Conservation (phyloP, 371 early-diverging fungal species). For the Rhizomucor pusillus region DNA sequence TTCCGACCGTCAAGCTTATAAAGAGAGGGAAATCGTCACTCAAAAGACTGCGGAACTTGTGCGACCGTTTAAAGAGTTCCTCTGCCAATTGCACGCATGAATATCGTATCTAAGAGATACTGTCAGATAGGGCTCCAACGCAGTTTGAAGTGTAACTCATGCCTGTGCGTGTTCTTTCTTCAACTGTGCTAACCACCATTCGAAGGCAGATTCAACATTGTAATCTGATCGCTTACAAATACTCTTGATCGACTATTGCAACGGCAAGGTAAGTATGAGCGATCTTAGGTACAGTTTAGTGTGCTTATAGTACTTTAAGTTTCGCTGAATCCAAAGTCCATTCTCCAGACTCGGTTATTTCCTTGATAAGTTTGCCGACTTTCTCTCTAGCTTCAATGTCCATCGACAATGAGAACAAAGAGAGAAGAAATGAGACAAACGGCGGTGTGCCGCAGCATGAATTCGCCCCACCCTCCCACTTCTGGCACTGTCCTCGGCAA, state of each 20-base stretch:
- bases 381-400: conserved; percentile 20
- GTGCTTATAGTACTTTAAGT: conserved; percentile 32
- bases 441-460: conserved; percentile 3
- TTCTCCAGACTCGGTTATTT: conserved; percentile 46
- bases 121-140: not conserved
- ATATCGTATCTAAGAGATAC: conserved; percentile 56
- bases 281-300: too few species aligned
- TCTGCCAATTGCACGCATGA: conserved; percentile 61
- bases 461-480: not conserved
- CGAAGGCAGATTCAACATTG: conserved; percentile 42
- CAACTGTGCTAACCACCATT: conserved; percentile 48
- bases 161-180: conserved; percentile 68
- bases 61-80: conserved; percentile 66
- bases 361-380: conserved; percentile 20
- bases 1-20: conserved; percentile 56
- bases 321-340: conserved; percentile 27
- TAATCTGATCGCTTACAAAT: conserved; percentile 51
- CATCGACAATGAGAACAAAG: conserved; percentile 14
- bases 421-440: conserved; percentile 1
- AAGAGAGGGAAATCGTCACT: conserved; percentile 55
- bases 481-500: not conserved
- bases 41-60: conserved; percentile 56
- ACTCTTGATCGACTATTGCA: conserved; percentile 49
- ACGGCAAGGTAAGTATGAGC: too few species aligned
- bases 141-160: not conserved